Conservation (phyloP, 208 protist genomes). For the Borovskyia barvae region DNA sequence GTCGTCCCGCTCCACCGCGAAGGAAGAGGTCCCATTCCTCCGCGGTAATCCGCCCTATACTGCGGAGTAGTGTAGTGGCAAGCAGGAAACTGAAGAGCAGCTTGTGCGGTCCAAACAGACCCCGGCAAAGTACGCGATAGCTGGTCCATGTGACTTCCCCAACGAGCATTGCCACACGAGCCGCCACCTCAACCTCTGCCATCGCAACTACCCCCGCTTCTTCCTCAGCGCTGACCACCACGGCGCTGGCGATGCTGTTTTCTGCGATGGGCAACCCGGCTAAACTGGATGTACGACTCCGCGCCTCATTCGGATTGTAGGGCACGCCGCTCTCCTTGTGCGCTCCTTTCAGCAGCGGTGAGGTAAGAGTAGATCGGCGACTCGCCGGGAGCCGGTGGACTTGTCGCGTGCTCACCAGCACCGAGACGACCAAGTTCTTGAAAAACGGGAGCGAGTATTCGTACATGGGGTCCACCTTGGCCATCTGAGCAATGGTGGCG, state of each 20-base stretch:
- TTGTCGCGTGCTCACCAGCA: constrained; percentile 70
- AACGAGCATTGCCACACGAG: constrained; percentile 69
- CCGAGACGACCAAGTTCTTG: constrained; percentile 86
- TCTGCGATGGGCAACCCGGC: not conserved
- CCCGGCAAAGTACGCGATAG: constrained; percentile 92
- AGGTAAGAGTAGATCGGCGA: constrained; percentile 3
- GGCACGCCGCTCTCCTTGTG: constrained; percentile 9
- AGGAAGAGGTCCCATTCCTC: constrained; percentile 88
- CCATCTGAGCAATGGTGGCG: constrained; percentile 91
- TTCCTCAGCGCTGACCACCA: constrained; percentile 9
- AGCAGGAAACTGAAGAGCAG: constrained; percentile 94
- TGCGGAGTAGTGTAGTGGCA: constrained; percentile 72
- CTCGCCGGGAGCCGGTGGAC: no score
- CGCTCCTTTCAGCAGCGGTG: not conserved
- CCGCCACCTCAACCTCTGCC: constrained; percentile 37
- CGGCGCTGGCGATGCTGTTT: not conserved
- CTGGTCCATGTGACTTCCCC: constrained; percentile 80
- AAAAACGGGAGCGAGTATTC: constrained; percentile 92
- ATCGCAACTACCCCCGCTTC: constrained; percentile 10
- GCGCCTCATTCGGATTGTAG: not conserved
- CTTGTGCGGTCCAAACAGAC: constrained; percentile 95
- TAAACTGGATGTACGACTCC: not conserved
- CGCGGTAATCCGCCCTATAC: constrained; percentile 43
- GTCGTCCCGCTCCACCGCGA: constrained; percentile 65
- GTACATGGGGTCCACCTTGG: constrained; percentile 92